Evolutionary conservation across 192 early-diverging fungal species (phyloP).

Genomic region (Coemansia sp.): DNA sequence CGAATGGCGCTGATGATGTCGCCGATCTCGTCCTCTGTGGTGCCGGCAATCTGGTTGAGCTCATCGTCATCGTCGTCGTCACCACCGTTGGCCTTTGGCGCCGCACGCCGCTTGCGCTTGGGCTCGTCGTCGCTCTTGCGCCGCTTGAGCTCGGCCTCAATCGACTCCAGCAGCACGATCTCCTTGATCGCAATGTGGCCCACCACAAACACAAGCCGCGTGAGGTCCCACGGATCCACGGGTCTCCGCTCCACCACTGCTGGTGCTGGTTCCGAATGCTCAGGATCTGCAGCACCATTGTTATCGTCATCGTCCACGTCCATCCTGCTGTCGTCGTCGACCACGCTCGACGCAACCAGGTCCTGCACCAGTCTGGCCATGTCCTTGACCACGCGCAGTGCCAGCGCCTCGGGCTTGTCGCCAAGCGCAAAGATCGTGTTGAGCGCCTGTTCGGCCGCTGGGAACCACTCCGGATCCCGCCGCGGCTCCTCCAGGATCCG

Average conservation of each 20-base stretch:
- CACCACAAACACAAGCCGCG: constrained; percentile 86
- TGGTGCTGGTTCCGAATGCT: background rate
- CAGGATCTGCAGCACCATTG: constrained; percentile 9
- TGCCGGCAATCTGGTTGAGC: constrained; percentile 88
- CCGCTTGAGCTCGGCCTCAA: constrained; percentile 93
- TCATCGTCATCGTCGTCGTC: constrained; percentile 75
- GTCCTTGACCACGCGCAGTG: constrained; percentile 71
- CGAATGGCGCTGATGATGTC: constrained; percentile 85
- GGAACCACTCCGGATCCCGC: constrained; percentile 69
- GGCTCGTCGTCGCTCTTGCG: constrained; percentile 58
- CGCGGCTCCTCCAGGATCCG: constrained; percentile 52
- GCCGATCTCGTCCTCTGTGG: constrained; percentile 93
- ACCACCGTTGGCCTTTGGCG: constrained; percentile 26
- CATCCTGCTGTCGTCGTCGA: constrained; percentile 15
- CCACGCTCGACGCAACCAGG: constrained; percentile 21
- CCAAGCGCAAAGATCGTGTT: constrained; percentile 89
- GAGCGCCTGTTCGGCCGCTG: constrained; percentile 89
- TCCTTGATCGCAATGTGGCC: constrained; percentile 97
- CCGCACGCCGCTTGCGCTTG: constrained; percentile 40
- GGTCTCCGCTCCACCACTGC: constrained; percentile 13
- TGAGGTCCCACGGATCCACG: constrained; percentile 71
- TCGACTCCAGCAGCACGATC: constrained; percentile 91
- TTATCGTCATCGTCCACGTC: constrained; percentile 38
- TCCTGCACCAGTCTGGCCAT: constrained; percentile 69
- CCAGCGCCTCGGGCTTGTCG: constrained; percentile 87